Base-by-base conservation (phyloP, 768 basidiomycete genomes). In the Megacollybia marginata region DNA sequence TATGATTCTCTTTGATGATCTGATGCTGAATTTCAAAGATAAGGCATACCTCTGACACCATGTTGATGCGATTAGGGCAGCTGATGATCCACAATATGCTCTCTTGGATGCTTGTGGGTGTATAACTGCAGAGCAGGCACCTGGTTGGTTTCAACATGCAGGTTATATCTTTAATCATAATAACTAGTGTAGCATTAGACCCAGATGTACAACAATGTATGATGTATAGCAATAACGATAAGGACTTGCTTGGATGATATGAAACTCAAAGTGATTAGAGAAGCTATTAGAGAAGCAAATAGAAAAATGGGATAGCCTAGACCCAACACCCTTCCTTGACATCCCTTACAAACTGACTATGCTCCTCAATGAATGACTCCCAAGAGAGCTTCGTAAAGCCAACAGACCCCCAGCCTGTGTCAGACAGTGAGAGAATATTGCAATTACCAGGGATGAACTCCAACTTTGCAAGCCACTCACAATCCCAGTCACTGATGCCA, bases 1-100 rank as follows among this genome's bases (percentile, higher is more conserved):
- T 1, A 66, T 65, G 7, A 55, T 65, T 1, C 69, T 69, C 51
- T 70, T 68, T 2, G 68, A 62, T 2, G 65, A 69, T 46, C 55
- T 68, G 23, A 69, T 65, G 44, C 66, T 65, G 2, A 69, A 69
- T 49, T 57, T 54, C 44, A 33, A 48, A 33, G 49, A 52, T 49
- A 56, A 46, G 47, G 47, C 49, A 16, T 54, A 49, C 33, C 34
- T 57, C 5, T 49, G 53, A 9, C 46, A 49, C 28, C 44, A 60
- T 43, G 53, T 35, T 7, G 32, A 15, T 1, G 11, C 33, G 10
- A 42, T 57, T 31, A 12, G 48, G 15, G 46, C 48, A 2, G 20
- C 40, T 10, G 42, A 35, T 36, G 38, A 54, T 33, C 56, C 60
- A 3, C 32, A 43, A 18, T 18, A 33, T 3, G 49, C 42, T 5